phyloP scores from a whole-genome alignment of 345 rosid species.

The Erysimum cheiranthoides region DNA sequence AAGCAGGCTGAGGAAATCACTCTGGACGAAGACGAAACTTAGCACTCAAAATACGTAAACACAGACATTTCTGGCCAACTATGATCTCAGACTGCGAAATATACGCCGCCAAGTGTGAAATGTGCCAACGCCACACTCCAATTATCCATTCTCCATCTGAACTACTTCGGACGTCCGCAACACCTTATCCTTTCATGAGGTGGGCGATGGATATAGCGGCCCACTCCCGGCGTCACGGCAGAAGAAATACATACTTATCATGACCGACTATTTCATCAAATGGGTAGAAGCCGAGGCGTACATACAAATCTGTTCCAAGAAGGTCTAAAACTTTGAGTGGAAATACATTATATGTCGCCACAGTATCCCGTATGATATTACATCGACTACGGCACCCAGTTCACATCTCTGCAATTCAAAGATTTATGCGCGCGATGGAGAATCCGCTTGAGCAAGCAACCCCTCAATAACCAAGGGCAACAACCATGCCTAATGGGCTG shows the following conservation, averaged over 20 bases:
- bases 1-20: too few relatives aligned
- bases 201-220: background rate
- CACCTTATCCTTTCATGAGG: background rate
- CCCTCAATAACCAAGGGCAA: background rate
- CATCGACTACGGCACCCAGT: background rate
- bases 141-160: background rate
- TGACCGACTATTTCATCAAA: background rate
- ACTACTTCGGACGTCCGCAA: background rate
- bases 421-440: background rate
- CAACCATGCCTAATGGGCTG: background rate
- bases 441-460: background rate
- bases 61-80: too few relatives aligned
- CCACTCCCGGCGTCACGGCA: background rate
- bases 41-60: too few relatives aligned
- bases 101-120: too few relatives aligned
- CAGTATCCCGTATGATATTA: background rate
- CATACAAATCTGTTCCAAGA: background rate
- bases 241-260: background rate
- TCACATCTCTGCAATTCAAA: background rate
- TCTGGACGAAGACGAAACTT: too few relatives aligned
- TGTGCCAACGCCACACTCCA: background rate
- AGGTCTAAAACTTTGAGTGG: background rate
- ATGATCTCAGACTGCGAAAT: too few relatives aligned
- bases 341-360: background rate
- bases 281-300: background rate